These are phyloP conservation scores for Fusarium sp. DNA, from an alignment of 2,329 filamentous ascomycete species.

Conservation along the genomic window DNA sequence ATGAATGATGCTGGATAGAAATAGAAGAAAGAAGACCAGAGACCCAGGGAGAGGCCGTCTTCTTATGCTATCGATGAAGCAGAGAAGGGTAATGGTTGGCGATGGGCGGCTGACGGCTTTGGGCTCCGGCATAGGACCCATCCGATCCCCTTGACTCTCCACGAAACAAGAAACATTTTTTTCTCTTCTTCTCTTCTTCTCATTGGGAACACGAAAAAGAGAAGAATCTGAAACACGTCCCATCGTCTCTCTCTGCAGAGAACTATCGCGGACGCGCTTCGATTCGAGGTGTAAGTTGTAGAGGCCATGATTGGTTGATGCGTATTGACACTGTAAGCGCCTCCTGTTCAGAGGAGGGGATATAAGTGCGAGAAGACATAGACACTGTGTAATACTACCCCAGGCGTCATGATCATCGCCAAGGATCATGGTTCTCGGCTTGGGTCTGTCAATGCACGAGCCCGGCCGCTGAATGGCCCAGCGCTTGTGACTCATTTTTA, in stretches of 20 bases:
- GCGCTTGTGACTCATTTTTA: conserved; percentile 50
- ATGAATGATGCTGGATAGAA: conserved; percentile 22
- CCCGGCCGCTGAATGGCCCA: conserved; percentile 49
- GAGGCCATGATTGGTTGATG: conserved; percentile 26
- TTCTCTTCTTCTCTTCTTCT: background rate
- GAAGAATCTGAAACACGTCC: background rate
- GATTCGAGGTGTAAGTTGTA: conserved; percentile 31
- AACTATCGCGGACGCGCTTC: conserved; percentile 34
- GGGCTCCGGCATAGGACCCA: conserved; percentile 37
- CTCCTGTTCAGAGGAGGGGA: background rate
- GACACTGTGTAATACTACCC: conserved; percentile 33
- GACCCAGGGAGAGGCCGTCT: conserved; percentile 47
- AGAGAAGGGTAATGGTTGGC: conserved; percentile 37
- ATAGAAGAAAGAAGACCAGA: conserved; percentile 9
- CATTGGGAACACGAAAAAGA: conserved; percentile 36
- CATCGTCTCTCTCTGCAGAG: background rate
- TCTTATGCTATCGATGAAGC: conserved; percentile 42
- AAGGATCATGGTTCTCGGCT: conserved; percentile 44
- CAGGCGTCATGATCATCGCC: conserved; percentile 30
- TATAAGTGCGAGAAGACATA: conserved; percentile 14
- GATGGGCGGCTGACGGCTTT: conserved; percentile 27
- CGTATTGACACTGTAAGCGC: conserved; percentile 34
- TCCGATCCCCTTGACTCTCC: conserved; percentile 30
- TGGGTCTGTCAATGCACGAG: conserved; percentile 47
- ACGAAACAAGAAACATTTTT: conserved; percentile 40